Evolutionary conservation across 768 basidiomycete genomes (phyloP).

Genomic region (Chiua virens): DNA sequence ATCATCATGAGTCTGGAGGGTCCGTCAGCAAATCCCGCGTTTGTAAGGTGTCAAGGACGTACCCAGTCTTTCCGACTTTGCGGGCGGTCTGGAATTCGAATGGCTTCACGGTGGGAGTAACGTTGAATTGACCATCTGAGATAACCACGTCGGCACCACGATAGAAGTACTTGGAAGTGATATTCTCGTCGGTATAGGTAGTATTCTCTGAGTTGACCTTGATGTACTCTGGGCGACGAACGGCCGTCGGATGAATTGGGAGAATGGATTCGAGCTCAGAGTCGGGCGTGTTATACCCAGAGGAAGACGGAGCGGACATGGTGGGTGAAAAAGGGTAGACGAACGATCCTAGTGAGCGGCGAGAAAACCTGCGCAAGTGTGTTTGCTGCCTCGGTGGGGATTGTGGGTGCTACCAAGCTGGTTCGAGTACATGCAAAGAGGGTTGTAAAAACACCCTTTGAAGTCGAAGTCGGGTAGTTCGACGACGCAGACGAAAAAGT

Average conservation of each 20-base stretch:
- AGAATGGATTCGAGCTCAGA: slow-evolving; percentile 67
- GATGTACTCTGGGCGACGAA: slow-evolving; percentile 72
- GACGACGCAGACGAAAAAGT: background rate
- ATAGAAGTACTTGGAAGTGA: slow-evolving; percentile 80
- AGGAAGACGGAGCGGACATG: slow-evolving; percentile 56
- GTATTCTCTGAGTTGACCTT: slow-evolving; percentile 83
- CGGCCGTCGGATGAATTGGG: slow-evolving; percentile 83
- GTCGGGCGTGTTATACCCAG: slow-evolving; percentile 73
- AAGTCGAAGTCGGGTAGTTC: slow-evolving; percentile 8
- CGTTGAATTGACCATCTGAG: slow-evolving; percentile 69
- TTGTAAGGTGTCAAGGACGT: slow-evolving; percentile 33
- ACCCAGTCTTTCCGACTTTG: slow-evolving; percentile 91
- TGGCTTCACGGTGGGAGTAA: slow-evolving; percentile 76
- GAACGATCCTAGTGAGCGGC: slow-evolving; percentile 41
- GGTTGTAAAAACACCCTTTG: slow-evolving; percentile 34
- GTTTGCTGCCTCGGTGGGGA: slow-evolving; percentile 82
- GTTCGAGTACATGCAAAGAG: slow-evolving; percentile 92
- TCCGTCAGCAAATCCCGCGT: background rate
- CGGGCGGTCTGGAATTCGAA: slow-evolving; percentile 92
- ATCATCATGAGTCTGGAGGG: slow-evolving; percentile 86
- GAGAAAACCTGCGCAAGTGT: slow-evolving; percentile 72
- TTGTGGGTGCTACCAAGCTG: slow-evolving; percentile 89
- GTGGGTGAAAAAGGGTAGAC: slow-evolving; percentile 27
- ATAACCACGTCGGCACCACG: slow-evolving; percentile 73
- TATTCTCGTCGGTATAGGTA: slow-evolving; percentile 75